phyloP scores from a whole-genome alignment of 2,329 filamentous ascomycete species.

The Nothomitra cinnamomea region DNA sequence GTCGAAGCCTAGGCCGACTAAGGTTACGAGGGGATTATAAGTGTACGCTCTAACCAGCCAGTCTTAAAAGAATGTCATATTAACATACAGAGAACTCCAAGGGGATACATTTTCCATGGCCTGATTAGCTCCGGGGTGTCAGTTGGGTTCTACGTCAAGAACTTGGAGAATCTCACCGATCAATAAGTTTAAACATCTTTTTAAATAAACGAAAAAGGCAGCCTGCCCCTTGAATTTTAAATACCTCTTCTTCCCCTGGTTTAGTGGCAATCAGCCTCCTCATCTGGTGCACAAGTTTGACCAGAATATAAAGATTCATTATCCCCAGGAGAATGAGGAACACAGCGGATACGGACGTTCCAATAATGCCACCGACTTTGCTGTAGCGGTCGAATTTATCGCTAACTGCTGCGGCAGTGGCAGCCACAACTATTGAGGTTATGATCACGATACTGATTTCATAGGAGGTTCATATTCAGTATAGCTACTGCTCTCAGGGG shows the following conservation, averaged over 20 bases:
- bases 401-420: slow-evolving; percentile 69
- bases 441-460: slow-evolving; percentile 53
- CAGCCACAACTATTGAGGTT: slow-evolving; percentile 82
- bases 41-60: neutral
- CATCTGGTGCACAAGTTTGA: slow-evolving; percentile 55
- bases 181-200: slow-evolving; percentile 56
- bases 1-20: slow-evolving; percentile 74
- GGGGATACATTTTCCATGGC: slow-evolving; percentile 92
- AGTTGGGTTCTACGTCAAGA: neutral
- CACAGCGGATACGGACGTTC: slow-evolving; percentile 67
- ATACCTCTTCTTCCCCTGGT: slow-evolving; percentile 31
- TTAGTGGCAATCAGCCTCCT: slow-evolving; percentile 37
- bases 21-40: neutral
- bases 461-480: neutral
- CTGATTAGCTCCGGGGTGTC: slow-evolving; percentile 14
- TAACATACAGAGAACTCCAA: slow-evolving; percentile 51
- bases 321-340: slow-evolving; percentile 70
- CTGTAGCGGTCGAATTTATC: slow-evolving; percentile 67
- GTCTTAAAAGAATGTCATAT: slow-evolving; percentile 10
- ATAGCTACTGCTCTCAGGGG: neutral
- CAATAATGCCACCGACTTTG: slow-evolving; percentile 71
- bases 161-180: slow-evolving; percentile 22
- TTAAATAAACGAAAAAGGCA: slow-evolving; percentile 56
- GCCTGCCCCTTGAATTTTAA: slow-evolving; percentile 61
- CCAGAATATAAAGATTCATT: slow-evolving; percentile 76